These are phyloP conservation scores for Tolypocladium endophyticum DNA, from an alignment of 2,329 filamentous ascomycete genomes.

Conservation along the genomic window DNA sequence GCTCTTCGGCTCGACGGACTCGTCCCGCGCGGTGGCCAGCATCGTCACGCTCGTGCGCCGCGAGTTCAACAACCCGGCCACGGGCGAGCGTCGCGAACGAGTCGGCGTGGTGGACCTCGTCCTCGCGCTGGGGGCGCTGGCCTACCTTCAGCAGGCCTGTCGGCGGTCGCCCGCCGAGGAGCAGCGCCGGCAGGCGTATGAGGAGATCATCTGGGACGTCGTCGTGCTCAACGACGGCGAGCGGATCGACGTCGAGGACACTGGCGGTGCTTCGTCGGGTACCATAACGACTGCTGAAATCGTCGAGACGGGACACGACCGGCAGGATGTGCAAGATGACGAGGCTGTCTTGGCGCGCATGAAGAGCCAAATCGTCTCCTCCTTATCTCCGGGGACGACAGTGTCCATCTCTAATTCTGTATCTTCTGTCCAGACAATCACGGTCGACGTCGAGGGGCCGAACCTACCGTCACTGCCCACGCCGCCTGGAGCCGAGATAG, in stretches of 20 bases:
- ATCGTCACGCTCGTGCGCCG: slow-evolving; percentile 54
- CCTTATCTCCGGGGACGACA: slow-evolving; percentile 44
- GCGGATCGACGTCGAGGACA: slow-evolving; percentile 38
- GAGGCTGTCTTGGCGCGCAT: slow-evolving; percentile 33
- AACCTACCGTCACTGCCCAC: slow-evolving; percentile 39
- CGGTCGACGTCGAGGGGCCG: slow-evolving; percentile 49
- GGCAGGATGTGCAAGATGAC: slow-evolving; percentile 15
- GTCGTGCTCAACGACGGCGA: slow-evolving; percentile 50
- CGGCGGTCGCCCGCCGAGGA: slow-evolving; percentile 41
- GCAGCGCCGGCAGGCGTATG: slow-evolving; percentile 31
- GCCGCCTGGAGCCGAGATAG: slow-evolving; percentile 47
- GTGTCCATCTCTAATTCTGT: slow-evolving; percentile 51
- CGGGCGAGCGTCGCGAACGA: slow-evolving; percentile 45
- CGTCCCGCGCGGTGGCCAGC: slow-evolving; percentile 54
- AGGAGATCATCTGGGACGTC: slow-evolving; percentile 56
- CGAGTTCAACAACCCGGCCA: slow-evolving; percentile 54
- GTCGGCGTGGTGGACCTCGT: slow-evolving; percentile 52
- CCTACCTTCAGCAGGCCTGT: slow-evolving; percentile 50
- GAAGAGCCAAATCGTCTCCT: slow-evolving; percentile 42
- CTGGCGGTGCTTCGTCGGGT: slow-evolving; percentile 16
- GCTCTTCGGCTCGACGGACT: slow-evolving; percentile 59
- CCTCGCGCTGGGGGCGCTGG: slow-evolving; percentile 48
- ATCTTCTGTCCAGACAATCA: slow-evolving; percentile 51
- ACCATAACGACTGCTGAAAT: neutral
- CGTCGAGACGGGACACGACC: neutral